Percentiles rank a stretch among this genome's conserved stretches.
Conservation (phyloP, 768 basidiomycete species). For the Tricholoma saponaceum region DNA sequence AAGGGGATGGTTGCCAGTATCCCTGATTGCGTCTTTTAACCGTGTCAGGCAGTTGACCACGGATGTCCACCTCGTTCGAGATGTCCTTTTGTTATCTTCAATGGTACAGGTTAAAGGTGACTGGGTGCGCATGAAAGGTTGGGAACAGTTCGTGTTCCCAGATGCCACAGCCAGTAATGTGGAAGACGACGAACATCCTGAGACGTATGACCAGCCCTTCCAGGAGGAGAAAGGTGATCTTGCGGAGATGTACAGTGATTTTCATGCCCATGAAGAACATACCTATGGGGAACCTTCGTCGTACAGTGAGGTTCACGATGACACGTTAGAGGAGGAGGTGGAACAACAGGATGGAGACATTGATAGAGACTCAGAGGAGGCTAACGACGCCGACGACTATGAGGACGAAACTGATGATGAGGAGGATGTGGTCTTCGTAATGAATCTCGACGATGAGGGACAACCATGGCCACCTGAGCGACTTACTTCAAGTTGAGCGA, state of each 20-base stretch:
- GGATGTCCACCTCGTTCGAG: slow-evolving; percentile 57
- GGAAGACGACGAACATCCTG: slow-evolving; percentile 20
- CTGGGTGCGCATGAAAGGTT: slow-evolving; percentile 66
- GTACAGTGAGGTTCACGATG: not conserved
- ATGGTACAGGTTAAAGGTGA: slow-evolving; percentile 67
- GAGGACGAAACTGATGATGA: slow-evolving; percentile 59
- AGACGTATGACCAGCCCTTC: not conserved
- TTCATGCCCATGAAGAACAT: not conserved
- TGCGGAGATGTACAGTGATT: not conserved
- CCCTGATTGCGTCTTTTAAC: slow-evolving; percentile 83
- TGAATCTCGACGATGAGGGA: slow-evolving; percentile 36
- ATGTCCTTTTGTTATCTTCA: slow-evolving; percentile 63
- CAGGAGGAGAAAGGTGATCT: slow-evolving; percentile 3
- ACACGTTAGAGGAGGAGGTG: not conserved
- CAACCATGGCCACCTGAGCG: slow-evolving; percentile 26
- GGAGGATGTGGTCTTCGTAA: slow-evolving; percentile 75
- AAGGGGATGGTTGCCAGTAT: slow-evolving; percentile 81
- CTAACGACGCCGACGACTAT: slow-evolving; percentile 25
- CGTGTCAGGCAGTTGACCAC: slow-evolving; percentile 68
- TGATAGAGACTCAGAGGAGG: slow-evolving; percentile 21
- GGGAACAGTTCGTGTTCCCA: slow-evolving; percentile 62
- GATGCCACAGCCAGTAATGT: slow-evolving; percentile 51
- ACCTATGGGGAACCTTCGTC: not conserved
- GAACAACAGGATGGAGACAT: slow-evolving; percentile 5
- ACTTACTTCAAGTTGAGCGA: slow-evolving; percentile 13